Base-by-base conservation (phyloP, 192 early-diverging fungal species). In the Coemansia javaensis region DNA sequence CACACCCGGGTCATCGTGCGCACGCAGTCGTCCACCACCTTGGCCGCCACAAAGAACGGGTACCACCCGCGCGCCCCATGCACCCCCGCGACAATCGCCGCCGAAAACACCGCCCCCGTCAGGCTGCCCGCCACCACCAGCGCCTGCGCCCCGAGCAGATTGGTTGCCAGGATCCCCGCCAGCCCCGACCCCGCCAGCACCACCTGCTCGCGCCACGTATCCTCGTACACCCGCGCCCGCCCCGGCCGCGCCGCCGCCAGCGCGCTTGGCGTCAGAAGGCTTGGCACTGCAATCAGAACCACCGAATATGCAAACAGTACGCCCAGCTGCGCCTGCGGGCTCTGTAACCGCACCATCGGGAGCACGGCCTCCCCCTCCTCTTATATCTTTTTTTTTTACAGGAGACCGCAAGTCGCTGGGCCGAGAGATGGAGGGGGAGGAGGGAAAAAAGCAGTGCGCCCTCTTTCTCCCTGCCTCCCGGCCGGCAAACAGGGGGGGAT, bases 301-400 rank as follows among this genome's bases (percentile, higher is more conserved):
- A 60, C 1, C 7, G 32, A 39, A 32, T 48, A 49, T 11, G 47
- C 36, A 18, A 49, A 35, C 12, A 57, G 28, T 5, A 57, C 33
- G 21, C 39, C 39, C 31, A 57, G 47, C 47, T 57, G 55, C 14
- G 39, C 55, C 22, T 57, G 55, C 13, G 55, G 55, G 40, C 46
- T 49, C 32, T 41, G 40, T n/a, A 33, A 46, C 31, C 55, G 55
- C 55, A 57, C 49, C 36, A 10, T 7, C 40, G 3, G 1, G 36
- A 38, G n/a, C 2, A n/a, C 17, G 4, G 21, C 7, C 20, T 9
- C 38, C 17, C 7, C 17, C 38, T 3, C 13, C 7, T 7, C 18
- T 8, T 40, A 40, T 40, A 21, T 21, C 18, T 9, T 11, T 3
- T 7, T 7, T 21, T 4, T n/a, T 40, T n/a, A n/a, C n/a, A n/a